These are phyloP conservation scores for Suillus plorans DNA, from an alignment of 768 basidiomycete genomes.

Conservation along the genomic window DNA sequence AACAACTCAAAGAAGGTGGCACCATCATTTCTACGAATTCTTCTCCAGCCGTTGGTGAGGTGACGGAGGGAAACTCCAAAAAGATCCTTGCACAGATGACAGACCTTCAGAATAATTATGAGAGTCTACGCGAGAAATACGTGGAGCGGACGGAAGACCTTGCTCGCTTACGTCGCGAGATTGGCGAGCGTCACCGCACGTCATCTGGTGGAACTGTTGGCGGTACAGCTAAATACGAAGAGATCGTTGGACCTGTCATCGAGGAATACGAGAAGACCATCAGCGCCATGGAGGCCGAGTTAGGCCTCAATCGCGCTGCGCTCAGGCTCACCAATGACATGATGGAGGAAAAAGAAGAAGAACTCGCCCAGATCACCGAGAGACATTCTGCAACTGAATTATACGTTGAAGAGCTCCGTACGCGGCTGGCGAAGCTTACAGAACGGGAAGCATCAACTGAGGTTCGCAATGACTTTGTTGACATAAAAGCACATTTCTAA, in stretches of 20 bases:
- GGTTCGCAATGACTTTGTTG: conserved; percentile 39
- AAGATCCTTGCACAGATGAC: conserved; percentile 78
- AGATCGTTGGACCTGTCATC: conserved; percentile 95
- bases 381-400: conserved; percentile 77
- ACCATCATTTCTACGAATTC: conserved; percentile 24
- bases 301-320: conserved; percentile 84
- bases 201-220: conserved; percentile 59
- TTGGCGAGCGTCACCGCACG: conserved; percentile 69
- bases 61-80: conserved; percentile 64
- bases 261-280: conserved; percentile 99
- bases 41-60: conserved; percentile 31
- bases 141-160: conserved; percentile 89
- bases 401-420: conserved; percentile 84
- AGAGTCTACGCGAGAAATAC: conserved; percentile 79
- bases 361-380: conserved; percentile 62
- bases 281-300: conserved; percentile 88
- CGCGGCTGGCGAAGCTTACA: conserved; percentile 74
- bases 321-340: conserved; percentile 89
- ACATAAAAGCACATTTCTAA: conserved; percentile 3
- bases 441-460: conserved; percentile 93
- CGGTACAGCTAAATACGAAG: conserved; percentile 80
- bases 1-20: conserved; percentile 71
- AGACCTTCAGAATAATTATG: conserved; percentile 83
- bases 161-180: conserved; percentile 72
- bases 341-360: conserved; percentile 88